phyloP scores from a whole-genome alignment of 2,329 filamentous ascomycete genomes.

The Fusarium denticulatum region DNA sequence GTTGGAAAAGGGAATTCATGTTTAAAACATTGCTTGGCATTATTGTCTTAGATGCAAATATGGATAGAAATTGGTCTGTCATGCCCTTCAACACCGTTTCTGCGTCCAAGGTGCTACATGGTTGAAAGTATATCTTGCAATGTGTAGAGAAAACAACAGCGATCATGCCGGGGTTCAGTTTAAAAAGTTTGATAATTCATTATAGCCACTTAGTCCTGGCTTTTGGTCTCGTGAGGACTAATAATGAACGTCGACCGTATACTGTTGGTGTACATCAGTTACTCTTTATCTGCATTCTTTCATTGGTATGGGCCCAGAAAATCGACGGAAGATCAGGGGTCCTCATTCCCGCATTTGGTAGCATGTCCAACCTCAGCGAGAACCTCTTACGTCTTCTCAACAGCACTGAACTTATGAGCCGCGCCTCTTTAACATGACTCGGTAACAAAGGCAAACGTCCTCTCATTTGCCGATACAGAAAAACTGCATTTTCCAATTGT shows the following conservation, averaged over 20 bases:
- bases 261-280: no score
- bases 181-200: background rate
- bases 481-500: background rate
- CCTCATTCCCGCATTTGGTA: conserved; percentile 11
- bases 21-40: background rate
- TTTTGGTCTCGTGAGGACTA: background rate
- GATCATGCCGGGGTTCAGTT: background rate
- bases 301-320: conserved; percentile 19
- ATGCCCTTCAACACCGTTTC: background rate
- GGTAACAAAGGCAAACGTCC: background rate
- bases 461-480: background rate
- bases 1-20: background rate
- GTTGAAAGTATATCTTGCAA: background rate
- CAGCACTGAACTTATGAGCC: background rate
- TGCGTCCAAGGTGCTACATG: no score
- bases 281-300: background rate
- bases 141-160: background rate
- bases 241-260: background rate
- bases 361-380: conserved; percentile 8
- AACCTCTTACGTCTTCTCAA: conserved; percentile 15
- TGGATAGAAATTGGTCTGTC: no score
- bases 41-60: background rate
- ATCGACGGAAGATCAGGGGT: conserved; percentile 4
- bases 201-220: background rate
- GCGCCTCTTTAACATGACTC: background rate